These are phyloP conservation scores for Tylopilus sp. DNA, from an alignment of 768 basidiomycete genomes.

Conservation along the genomic window DNA sequence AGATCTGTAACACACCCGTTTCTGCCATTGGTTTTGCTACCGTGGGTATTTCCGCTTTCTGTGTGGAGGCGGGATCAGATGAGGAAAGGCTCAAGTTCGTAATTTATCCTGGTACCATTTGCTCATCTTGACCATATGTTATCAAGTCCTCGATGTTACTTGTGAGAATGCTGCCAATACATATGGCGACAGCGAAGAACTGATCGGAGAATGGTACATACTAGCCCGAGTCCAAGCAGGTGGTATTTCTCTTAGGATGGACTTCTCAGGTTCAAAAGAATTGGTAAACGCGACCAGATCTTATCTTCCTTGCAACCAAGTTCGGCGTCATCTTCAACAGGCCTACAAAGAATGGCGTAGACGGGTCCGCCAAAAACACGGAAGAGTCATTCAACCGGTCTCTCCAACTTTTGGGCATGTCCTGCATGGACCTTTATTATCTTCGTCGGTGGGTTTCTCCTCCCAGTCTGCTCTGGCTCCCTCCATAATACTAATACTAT, in stretches of 20 bases:
- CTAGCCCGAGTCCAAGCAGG: neutral
- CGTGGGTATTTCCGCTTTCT: constrained; percentile 53
- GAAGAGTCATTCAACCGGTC: too few relatives aligned
- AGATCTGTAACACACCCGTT: constrained; percentile 35
- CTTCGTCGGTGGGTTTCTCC: too few relatives aligned
- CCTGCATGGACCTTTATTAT: too few relatives aligned
- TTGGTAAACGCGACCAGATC: constrained; percentile 29
- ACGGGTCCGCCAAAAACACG: constrained; percentile 21
- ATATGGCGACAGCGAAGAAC: constrained; percentile 43
- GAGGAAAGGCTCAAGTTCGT: constrained; percentile 52
- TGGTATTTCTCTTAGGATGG: neutral
- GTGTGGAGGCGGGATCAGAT: constrained; percentile 39
- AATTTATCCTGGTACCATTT: neutral
- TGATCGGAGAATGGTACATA: constrained; percentile 35
- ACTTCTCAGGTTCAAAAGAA: neutral
- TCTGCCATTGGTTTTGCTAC: constrained; percentile 57
- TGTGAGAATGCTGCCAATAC: constrained; percentile 38
- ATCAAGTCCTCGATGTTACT: constrained; percentile 41
- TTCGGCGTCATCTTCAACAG: constrained; percentile 37
- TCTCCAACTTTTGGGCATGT: too few relatives aligned
- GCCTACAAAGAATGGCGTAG: constrained; percentile 14
- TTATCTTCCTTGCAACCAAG: constrained; percentile 70
- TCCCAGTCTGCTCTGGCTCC: too few relatives aligned
- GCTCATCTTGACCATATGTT: neutral
- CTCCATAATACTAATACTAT: too few relatives aligned